Conservation (phyloP, 2,329 filamentous ascomycete species). For the Colletotrichum euphorbiae region DNA sequence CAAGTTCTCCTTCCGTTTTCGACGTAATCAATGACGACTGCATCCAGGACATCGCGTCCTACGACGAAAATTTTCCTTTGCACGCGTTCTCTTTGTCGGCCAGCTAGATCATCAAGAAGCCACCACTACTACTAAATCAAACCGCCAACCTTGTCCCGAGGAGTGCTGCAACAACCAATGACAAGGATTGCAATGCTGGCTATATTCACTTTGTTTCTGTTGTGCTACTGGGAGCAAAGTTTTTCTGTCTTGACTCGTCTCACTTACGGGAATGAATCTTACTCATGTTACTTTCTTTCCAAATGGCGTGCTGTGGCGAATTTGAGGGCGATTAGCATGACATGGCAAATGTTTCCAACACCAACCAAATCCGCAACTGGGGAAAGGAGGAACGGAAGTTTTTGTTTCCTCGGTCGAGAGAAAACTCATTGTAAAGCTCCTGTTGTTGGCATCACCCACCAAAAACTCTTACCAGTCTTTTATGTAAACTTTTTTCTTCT, state of each 20-base stretch:
- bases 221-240: conserved; percentile 17
- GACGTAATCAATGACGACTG: conserved; percentile 35
- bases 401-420: background rate
- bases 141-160: background rate
- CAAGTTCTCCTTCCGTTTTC: conserved; percentile 30
- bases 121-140: background rate
- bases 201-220: background rate
- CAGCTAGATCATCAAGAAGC: conserved; percentile 19
- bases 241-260: background rate
- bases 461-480: conserved; percentile 1
- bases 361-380: background rate
- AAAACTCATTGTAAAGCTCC: background rate
- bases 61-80: conserved; percentile 32
- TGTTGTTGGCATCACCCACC: background rate
- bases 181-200: conserved; percentile 1
- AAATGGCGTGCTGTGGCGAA: conserved; percentile 20
- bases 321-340: background rate
- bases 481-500: conserved; percentile 1
- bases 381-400: background rate
- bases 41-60: conserved; percentile 35
- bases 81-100: background rate
- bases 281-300: conserved; percentile 2
- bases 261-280: conserved; percentile 4
- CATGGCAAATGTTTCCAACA: conserved; percentile 5
- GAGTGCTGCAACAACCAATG: background rate